Base-by-base conservation (phyloP, 73 alveolate species). In the Tetrahymena elliotti region DNA sequence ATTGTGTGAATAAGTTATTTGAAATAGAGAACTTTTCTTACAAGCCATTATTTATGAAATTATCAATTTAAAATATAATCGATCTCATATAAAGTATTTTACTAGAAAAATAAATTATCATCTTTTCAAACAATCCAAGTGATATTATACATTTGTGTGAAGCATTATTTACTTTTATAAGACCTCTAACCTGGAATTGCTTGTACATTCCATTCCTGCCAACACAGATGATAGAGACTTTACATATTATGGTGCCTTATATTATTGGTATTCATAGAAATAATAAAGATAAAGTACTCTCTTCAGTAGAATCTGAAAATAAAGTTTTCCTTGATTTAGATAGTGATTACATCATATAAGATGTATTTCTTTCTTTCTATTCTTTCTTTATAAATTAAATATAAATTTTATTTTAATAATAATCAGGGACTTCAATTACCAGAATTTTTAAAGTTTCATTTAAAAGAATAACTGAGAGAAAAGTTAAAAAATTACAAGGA, bases 291-390 rank as follows among this genome's bases (percentile, higher is more conserved):
- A 24, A 35, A 94, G 96, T 94, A 0, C 83, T 94, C 24, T 83
- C 96, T 6, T 27, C 40, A 22, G 54, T 82, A 22, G 96, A 94
- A 35, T 94, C 94, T 31, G 93, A 83, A 31, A 93, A 94, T 94
- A 94, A 94, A 68, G 94, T 94, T 15, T 40, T 94, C 13, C 94
- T 94, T 24, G 96, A 94, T 84, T 94, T 94, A 94, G 96, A 94
- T 38, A 52, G 93, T 35, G 96, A 94, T 84, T 68, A 24, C n/a
- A 68, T 68, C 0, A 68, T 68, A 22, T 31, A 68, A 68, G 88
- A 68, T 68, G 88, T 68, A 68, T 22, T 22, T 24, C 10, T 1
- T 68, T 68, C n/a, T 68, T 11, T 18, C 34, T 68, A 16, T 54
- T 54, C 7, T 27, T 18, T 24, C 38, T 18, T 27, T 4, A n/a